Percentiles rank a stretch among this genome's conserved stretches.
Conservation (phyloP, 768 basidiomycete genomes). For the Phaeotremella skinneri region DNA sequence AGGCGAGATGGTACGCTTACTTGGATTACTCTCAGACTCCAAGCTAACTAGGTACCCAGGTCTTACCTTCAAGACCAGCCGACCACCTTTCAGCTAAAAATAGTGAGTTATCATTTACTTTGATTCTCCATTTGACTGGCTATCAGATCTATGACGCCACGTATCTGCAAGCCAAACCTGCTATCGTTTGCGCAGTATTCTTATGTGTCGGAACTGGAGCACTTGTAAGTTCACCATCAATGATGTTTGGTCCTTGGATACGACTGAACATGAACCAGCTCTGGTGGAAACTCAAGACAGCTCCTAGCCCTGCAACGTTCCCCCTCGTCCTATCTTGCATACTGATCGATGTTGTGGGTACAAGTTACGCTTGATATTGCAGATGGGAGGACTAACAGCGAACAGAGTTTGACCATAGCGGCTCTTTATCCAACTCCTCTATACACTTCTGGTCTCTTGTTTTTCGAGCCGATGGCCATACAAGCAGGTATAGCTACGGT, state of each 20-base stretch:
- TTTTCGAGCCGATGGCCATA: constrained; percentile 48
- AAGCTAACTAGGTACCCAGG: constrained; percentile 11
- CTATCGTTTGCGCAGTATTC: constrained; percentile 40
- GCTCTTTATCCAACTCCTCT: constrained; percentile 29
- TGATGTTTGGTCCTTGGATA: background rate
- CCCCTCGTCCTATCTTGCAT: constrained; percentile 45
- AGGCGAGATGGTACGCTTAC: constrained; percentile 26
- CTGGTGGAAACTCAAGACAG: constrained; percentile 46
- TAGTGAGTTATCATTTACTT: constrained; percentile 14
- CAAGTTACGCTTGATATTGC: background rate
- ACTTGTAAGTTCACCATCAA: constrained; percentile 16
- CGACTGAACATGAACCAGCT: constrained; percentile 26
- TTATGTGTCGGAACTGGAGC: constrained; percentile 39
- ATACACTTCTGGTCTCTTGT: constrained; percentile 39
- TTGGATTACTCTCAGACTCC: constrained; percentile 11
- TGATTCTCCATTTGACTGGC: background rate
- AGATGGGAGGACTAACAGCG: constrained; percentile 9
- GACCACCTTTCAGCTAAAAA: constrained; percentile 4
- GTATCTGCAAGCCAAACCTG: constrained; percentile 44
- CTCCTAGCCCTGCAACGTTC: constrained; percentile 47
- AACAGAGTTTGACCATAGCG: constrained; percentile 37
- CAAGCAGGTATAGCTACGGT: constrained; percentile 39
- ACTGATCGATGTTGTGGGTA: constrained; percentile 44
- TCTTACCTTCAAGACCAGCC: constrained; percentile 13
- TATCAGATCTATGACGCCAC: constrained; percentile 44